A percentile compares a stretch with the other conserved stretches of the same genome.
Evolutionary conservation across 495 filamentous ascomycete species (phyloP).

Genomic region (Cudoniella acicularis): DNA sequence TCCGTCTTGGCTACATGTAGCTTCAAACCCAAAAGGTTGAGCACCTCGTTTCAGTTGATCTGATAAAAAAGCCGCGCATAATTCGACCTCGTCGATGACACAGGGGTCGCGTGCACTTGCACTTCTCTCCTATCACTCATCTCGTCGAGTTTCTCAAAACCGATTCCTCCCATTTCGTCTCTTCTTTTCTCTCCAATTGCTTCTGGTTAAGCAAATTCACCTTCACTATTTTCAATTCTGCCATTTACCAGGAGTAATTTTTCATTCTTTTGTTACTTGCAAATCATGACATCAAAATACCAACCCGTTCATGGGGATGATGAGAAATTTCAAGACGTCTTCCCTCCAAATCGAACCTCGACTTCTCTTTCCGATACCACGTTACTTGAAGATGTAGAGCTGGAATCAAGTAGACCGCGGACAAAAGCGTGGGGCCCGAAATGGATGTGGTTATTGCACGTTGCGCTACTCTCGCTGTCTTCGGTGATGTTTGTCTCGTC

Average conservation of each 20-base stretch:
- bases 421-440: constrained; percentile 14
- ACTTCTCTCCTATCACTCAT: not conserved
- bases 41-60: constrained; percentile 10
- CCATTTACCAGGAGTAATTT: constrained; percentile 39
- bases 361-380: constrained; percentile 15
- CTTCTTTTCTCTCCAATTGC: constrained; percentile 20
- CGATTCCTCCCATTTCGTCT: constrained; percentile 7
- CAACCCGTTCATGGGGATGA: constrained; percentile 11
- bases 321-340: constrained; percentile 19
- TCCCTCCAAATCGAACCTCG: constrained; percentile 9
- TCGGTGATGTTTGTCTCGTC: constrained; percentile 39
- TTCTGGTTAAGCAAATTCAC: constrained; percentile 26
- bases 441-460: constrained; percentile 44
- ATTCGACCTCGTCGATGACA: constrained; percentile 6
- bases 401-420: not conserved
- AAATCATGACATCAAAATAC: constrained; percentile 26
- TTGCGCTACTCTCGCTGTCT: constrained; percentile 38
- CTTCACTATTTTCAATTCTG: constrained; percentile 26
- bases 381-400: constrained; percentile 35
- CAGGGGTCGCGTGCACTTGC: constrained; percentile 12
- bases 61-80: not conserved
- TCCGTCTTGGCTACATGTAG: not conserved
- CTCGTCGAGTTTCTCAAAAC: not conserved
- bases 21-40: constrained; percentile 7
- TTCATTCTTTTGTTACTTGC: constrained; percentile 16